phyloP scores from a whole-genome alignment of 2,329 filamentous ascomycete genomes.

The Fusarium odoratissimum region DNA sequence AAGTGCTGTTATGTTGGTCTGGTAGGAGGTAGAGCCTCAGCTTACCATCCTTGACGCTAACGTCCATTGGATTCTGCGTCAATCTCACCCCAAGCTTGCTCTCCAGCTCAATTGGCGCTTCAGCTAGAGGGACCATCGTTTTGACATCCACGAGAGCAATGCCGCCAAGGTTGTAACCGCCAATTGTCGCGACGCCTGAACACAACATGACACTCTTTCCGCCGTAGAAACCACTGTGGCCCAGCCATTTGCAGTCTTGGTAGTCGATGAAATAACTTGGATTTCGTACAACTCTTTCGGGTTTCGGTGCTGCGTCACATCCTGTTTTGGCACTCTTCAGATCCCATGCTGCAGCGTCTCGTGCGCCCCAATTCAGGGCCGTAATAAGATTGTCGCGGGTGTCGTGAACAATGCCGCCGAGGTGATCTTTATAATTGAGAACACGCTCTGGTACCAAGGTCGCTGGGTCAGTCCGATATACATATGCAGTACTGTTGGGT shows the following conservation, averaged over 20 bases:
- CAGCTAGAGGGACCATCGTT: constrained; percentile 58
- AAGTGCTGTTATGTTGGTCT: constrained; percentile 58
- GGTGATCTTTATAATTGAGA: constrained; percentile 55
- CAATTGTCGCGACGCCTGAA: constrained; percentile 56
- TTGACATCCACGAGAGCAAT: constrained; percentile 59
- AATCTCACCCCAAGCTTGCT: constrained; percentile 54
- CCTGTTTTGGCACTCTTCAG: constrained; percentile 35
- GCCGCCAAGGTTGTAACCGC: constrained; percentile 54
- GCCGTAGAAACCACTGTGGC: constrained; percentile 52
- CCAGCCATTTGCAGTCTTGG: constrained; percentile 64
- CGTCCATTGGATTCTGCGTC: constrained; percentile 63
- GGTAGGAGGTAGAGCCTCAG: constrained; percentile 60
- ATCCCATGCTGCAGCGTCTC: constrained; percentile 54
- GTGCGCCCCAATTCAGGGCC: constrained; percentile 60
- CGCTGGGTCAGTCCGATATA: constrained; percentile 54
- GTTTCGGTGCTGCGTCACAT: constrained; percentile 30
- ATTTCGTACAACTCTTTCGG: constrained; percentile 46
- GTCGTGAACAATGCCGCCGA: constrained; percentile 60
- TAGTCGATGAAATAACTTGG: constrained; percentile 61
- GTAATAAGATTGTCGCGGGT: constrained; percentile 49
- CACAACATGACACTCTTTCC: constrained; percentile 59
- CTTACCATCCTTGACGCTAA: constrained; percentile 56
- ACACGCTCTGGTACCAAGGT: constrained; percentile 51
- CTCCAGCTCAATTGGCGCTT: constrained; percentile 58
- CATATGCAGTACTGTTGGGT: constrained; percentile 58